Evolutionary conservation across 352 stramenopile genomes (phyloP), one percentile per base, ranked within the genome.

Genomic region (Phytophthora fragariaefolia): DNA sequence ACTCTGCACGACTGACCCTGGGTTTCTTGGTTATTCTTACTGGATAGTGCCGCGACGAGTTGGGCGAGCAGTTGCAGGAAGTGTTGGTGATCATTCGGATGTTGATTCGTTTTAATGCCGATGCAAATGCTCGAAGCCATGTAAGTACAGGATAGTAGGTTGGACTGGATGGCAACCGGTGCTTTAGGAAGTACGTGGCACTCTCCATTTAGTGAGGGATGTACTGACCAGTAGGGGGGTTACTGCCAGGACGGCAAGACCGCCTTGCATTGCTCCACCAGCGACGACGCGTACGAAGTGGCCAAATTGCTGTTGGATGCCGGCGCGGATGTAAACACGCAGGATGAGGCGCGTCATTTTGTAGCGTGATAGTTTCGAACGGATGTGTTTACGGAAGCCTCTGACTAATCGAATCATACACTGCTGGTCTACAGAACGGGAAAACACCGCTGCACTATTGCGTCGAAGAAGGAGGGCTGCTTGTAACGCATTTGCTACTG

Each of bases 381-480:
- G 10, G 43, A 49, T 49, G 43, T n/a, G 43, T 7, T 50, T 22
- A 2, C 18, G 5, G 15, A 17, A 43, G 36, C n/a, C 5, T 24
- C 5, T 18, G 40, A 24, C 40, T 46, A 12, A 46, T 42, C 8
- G 8, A 15, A 15, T 34, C 28, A 9, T 34, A 34, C 9, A 7
- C n/a, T 24, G 8, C 40, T 22, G n/a, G 6, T 7, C 32, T 6
- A 12, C 9, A 76, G 71, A 60, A 32, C 12, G 67, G 67, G 3
- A 72, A 61, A 26, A 64, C 71, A 1, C 50, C 71, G 26, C 63
- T 79, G 3, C 63, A 74, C 4, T 70, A 69, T 12, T 71, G 68
- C 18, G 28, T 76, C 0, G 43, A 74, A 43, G 72, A 70, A 67
- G 45, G 28, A 20, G 59, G 63, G 2, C 53, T 79, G 13, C 40